Conservation (phyloP, 2,329 filamentous ascomycete species). For the Pestalotiopsis sp. region DNA sequence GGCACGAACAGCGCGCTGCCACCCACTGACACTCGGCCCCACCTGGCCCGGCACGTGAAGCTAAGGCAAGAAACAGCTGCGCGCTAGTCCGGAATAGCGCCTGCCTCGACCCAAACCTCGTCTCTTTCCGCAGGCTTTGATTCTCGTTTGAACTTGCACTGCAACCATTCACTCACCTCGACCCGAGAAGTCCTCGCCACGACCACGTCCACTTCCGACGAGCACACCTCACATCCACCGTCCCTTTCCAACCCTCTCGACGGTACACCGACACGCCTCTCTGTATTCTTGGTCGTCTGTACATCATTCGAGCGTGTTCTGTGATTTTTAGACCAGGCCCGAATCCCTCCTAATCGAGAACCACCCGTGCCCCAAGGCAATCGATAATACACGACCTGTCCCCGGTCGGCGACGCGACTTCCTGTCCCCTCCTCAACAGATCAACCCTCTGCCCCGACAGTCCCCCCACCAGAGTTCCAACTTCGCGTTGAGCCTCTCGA, state of each 20-base stretch:
- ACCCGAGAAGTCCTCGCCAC: neutral
- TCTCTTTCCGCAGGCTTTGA: constrained; percentile 12
- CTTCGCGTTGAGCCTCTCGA: neutral
- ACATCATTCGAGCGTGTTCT: neutral
- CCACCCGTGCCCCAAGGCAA: neutral
- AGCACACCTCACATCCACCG: neutral
- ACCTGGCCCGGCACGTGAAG: constrained; percentile 2
- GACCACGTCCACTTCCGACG: neutral
- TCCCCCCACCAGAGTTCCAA: neutral
- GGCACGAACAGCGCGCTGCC: neutral
- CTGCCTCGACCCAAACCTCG: constrained; percentile 5
- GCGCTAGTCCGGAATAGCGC: neutral
- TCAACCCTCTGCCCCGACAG: neutral
- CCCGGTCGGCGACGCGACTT: neutral
- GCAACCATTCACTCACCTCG: constrained; percentile 1
- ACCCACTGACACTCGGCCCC: neutral
- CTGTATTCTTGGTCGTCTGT: neutral
- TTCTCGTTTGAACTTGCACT: constrained; percentile 4
- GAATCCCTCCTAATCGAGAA: constrained; percentile 1
- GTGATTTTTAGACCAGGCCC: neutral
- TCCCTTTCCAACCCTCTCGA: neutral
- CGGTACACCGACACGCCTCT: neutral
- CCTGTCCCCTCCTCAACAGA: neutral
- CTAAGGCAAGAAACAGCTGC: neutral
- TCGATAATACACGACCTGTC: constrained; percentile 5